Evolutionary conservation across 1,284 basidiomycete genomes (phyloP).

Genomic region (Ustilago nuda): DNA sequence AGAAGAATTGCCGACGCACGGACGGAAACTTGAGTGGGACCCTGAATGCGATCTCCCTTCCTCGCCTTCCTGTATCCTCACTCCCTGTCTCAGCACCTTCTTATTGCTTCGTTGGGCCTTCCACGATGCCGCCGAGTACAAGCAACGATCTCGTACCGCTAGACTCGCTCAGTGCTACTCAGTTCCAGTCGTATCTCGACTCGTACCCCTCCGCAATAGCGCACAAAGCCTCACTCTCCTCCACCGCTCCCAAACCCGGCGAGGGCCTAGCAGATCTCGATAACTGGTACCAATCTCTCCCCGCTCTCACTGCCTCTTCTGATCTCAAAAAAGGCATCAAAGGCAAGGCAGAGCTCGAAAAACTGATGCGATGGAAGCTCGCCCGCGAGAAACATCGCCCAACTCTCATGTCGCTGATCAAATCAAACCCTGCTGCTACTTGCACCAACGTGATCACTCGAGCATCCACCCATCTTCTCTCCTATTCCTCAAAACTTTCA

Average conservation of each 20-base stretch:
- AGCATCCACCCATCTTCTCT: conserved; percentile 5
- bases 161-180: neutral
- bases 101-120: neutral
- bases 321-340: neutral
- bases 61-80: neutral
- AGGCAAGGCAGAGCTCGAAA: conserved; percentile 16
- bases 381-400: conserved; percentile 32
- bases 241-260: neutral
- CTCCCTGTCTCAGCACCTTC: neutral
- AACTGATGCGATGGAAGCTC: conserved; percentile 44
- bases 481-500: neutral
- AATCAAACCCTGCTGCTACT: conserved; percentile 13
- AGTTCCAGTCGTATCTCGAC: neutral
- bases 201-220: conserved; percentile 10
- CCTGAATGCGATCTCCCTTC: neutral
- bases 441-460: neutral
- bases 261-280: conserved; percentile 14
- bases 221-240: neutral
- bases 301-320: neutral
- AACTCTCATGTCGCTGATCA: conserved; percentile 18
- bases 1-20: neutral
- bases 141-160: neutral
- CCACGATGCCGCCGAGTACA: conserved; percentile 4
- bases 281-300: conserved; percentile 27
- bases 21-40: conserved; percentile 2